Percentiles rank a stretch among this genome's conserved stretches.
Conservation (phyloP, 345 rosid species). For the Populus davidiana region DNA sequence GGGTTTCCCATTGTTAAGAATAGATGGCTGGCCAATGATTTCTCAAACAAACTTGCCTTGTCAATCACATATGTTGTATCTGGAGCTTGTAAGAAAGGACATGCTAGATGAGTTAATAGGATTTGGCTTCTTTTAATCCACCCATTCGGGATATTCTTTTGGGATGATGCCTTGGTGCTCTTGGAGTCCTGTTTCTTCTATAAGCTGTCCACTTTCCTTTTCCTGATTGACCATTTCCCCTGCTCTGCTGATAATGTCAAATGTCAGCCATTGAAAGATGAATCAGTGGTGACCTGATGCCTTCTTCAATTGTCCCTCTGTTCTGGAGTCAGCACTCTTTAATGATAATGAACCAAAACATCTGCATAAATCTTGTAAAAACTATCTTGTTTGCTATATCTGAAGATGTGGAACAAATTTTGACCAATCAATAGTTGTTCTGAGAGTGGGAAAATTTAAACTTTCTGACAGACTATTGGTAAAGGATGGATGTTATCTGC, state of each 20-base stretch:
- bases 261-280: neutral
- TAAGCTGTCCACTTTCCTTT: neutral
- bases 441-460: neutral
- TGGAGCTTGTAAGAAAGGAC: neutral
- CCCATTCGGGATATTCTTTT: neutral
- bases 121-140: neutral
- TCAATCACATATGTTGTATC: neutral
- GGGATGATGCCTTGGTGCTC: neutral
- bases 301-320: neutral
- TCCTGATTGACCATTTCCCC: neutral
- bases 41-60: neutral
- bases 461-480: too few relatives aligned
- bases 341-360: neutral
- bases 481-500: too few relatives aligned
- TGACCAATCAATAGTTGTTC: neutral
- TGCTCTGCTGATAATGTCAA: neutral
- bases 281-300: neutral
- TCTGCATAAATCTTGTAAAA: neutral
- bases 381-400: neutral
- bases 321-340: neutral
- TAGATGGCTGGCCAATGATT: neutral
- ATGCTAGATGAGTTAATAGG: neutral
- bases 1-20: neutral
- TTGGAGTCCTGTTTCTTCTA: neutral
- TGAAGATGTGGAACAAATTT: neutral